Evolutionary conservation across 208 protist genomes (phyloP), one percentile per base, ranked within the genome.

Genomic region (Crithidia sp.): DNA sequence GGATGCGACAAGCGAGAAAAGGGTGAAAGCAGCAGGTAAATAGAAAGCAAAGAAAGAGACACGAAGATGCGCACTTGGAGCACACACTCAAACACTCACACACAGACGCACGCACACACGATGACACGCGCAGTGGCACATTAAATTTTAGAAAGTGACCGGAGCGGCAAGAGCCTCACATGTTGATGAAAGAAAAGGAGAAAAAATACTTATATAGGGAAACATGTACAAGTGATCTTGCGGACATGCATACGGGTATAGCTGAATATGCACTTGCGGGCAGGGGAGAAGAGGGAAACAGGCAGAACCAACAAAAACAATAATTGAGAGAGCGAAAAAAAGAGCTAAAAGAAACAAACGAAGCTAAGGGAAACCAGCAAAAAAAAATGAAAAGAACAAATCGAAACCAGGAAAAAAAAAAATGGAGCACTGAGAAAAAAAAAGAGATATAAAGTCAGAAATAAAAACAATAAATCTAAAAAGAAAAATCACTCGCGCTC

Each of bases 281-380:
- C 28, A 28, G 28, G 28, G 54, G 16, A 59, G 17, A 36, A 41
- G 28, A 36, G 36, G 13, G 28, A 43, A 61, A 61, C 0, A 40
- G 47, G 36, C 54, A 63, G 13, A 53, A 53, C 57, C 40, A 37
- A 65, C 60, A 12, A 12, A 63, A 36, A 65, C 43, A 50, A 37
- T 37, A 37, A 53, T n/a, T n/a, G 7, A 43, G 28, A 60, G 37
- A n/a, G 14, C 3, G 5, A 57, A 12, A 57, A 57, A 12, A 57
- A 12, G 7, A 8, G 41, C 56, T 0, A 17, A 60, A 7, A 63
- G 4, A 6, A 73, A 52, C 78, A 72, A 66, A 67, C 60, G 71
- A 54, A 70, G 9, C 28, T 28, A 75, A 76, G 4, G 19, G 52
- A 67, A 77, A 54, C 49, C 19, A 54, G 37, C 77, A 56, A 59